Conservation (phyloP, 345 rosid species). For the Melaleuca quinquenervia region DNA sequence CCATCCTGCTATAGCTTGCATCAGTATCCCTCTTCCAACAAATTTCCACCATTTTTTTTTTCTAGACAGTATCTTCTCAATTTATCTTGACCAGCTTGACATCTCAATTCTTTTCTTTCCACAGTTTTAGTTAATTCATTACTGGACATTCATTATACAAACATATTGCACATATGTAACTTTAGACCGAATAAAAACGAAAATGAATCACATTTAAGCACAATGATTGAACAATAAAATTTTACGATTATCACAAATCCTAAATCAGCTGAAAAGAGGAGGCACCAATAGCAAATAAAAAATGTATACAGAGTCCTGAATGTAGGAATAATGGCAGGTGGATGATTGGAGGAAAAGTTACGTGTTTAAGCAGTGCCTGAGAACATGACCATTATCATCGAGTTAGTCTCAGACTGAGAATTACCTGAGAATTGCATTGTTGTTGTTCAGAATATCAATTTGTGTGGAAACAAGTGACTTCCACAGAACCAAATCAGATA, state of each 20-base stretch:
- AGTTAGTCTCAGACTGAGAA: not conserved
- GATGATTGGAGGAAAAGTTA: not conserved
- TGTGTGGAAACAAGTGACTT: conserved; percentile 21
- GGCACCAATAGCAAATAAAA: not conserved
- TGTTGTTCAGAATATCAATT: conserved; percentile 19
- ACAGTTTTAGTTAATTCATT: not conserved
- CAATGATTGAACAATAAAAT: not conserved
- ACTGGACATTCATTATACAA: not conserved
- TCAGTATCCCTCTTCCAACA: not conserved
- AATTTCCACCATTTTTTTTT: not conserved
- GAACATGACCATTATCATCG: not conserved
- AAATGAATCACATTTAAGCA: not conserved
- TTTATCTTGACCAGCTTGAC: not conserved
- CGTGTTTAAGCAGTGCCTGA: not conserved
- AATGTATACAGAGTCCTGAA: not conserved
- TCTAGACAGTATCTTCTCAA: not conserved
- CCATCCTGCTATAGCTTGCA: not conserved
- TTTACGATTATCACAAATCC: not conserved
- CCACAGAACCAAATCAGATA: conserved; percentile 30
- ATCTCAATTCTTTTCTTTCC: no score
- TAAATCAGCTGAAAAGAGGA: not conserved
- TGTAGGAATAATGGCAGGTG: not conserved
- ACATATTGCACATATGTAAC: not conserved
- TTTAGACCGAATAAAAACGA: not conserved
- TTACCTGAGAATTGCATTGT: conserved; percentile 32